phyloP scores from a whole-genome alignment of 1,284 basidiomycete genomes.

The Austroboletus niveus region DNA sequence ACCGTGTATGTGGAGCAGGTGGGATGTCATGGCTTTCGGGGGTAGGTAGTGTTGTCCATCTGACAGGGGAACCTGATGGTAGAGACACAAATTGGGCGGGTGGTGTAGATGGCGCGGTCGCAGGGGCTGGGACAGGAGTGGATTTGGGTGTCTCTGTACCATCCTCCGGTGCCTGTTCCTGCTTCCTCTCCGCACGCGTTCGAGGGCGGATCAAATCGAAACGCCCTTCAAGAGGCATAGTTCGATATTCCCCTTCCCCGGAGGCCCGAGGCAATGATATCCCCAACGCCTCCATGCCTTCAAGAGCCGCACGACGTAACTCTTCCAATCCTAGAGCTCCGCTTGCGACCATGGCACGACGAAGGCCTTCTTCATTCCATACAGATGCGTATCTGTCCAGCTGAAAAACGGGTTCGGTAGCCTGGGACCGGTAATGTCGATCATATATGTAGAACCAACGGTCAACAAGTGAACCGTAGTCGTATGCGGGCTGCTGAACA shows the following conservation, averaged over 20 bases:
- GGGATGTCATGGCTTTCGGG: conserved; percentile 56
- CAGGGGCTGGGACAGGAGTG: conserved; percentile 4
- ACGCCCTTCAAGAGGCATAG: conserved; percentile 76
- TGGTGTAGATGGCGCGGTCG: conserved; percentile 26
- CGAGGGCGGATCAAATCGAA: conserved; percentile 78
- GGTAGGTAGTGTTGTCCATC: conserved; percentile 48
- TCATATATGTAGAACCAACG: conserved; percentile 93
- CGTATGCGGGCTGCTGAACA: conserved; percentile 53
- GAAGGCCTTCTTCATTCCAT: conserved; percentile 40
- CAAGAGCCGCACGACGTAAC: conserved; percentile 62
- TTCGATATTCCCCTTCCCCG: conserved; percentile 31
- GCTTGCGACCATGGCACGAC: conserved; percentile 18
- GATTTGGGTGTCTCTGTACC: conserved; percentile 4
- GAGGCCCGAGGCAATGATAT: conserved; percentile 4
- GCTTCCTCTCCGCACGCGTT: conserved; percentile 35
- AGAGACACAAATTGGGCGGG: conserved; percentile 19
- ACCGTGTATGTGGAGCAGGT: conserved; percentile 37
- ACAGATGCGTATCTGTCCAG: conserved; percentile 30
- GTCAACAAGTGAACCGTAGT: conserved; percentile 79
- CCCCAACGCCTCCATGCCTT: conserved; percentile 25
- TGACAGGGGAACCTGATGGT: conserved; percentile 21
- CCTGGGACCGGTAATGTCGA: conserved; percentile 69
- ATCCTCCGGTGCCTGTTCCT: conserved; percentile 2
- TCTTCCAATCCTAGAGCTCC: conserved; percentile 61
- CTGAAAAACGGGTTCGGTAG: conserved; percentile 52